These are phyloP conservation scores for Fusarium falciforme DNA, from an alignment of 2,329 filamentous ascomycete species.

Conservation along the genomic window DNA sequence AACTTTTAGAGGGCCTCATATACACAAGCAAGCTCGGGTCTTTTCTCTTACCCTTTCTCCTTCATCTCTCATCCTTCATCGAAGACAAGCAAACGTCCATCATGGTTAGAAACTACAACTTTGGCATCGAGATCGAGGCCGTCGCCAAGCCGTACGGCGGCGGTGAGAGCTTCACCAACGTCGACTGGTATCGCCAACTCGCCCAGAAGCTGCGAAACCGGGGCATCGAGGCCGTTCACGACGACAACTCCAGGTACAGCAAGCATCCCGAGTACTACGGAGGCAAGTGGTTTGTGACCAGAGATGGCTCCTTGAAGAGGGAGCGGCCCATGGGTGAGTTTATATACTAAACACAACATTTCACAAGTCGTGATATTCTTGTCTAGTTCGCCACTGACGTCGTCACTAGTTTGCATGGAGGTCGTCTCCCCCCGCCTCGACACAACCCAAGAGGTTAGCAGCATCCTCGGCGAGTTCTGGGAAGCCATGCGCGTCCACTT, in stretches of 20 bases:
- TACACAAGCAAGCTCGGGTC: conserved; percentile 10
- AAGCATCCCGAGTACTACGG: conserved; percentile 57
- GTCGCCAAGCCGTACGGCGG: conserved; percentile 53
- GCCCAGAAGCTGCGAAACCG: conserved; percentile 53
- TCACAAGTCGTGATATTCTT: background rate
- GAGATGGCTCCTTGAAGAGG: conserved; percentile 54
- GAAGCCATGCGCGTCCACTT: conserved; percentile 56
- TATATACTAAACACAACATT: background rate
- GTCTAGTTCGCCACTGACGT: conserved; percentile 17
- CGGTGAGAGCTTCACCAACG: conserved; percentile 51
- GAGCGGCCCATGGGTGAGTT: conserved; percentile 50
- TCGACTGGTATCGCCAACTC: conserved; percentile 55
- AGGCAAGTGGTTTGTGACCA: conserved; percentile 56
- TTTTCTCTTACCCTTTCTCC: background rate
- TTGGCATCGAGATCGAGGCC: conserved; percentile 54
- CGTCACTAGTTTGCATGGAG: conserved; percentile 52
- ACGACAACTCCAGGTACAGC: conserved; percentile 53
- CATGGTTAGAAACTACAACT: conserved; percentile 53
- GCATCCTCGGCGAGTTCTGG: conserved; percentile 54
- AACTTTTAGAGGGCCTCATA: conserved; percentile 7
- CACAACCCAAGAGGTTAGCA: conserved; percentile 47
- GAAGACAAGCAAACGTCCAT: background rate
- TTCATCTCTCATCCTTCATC: background rate
- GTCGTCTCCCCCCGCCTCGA: conserved; percentile 54
- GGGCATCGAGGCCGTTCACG: conserved; percentile 51